phyloP scores from a whole-genome alignment of 345 rosid species.

The Eucalyptus sp. region DNA sequence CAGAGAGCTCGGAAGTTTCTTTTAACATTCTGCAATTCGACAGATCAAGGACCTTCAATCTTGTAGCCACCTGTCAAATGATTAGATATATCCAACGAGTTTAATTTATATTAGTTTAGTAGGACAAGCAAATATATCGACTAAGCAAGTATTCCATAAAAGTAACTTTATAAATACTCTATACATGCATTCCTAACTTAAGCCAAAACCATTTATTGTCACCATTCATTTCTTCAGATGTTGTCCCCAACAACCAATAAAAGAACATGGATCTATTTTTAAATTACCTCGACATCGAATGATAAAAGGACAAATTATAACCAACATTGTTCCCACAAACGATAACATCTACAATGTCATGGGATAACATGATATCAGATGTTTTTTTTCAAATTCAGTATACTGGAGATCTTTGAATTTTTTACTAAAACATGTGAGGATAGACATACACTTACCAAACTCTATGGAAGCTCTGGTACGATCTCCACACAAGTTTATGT shows the following conservation, averaged over 20 bases:
- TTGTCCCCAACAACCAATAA: rapidly evolving
- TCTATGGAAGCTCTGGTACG: rapidly evolving
- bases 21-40: rapidly evolving
- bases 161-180: too few relatives aligned
- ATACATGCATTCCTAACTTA: too few relatives aligned
- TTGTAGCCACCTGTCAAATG: too few relatives aligned
- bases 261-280: too few relatives aligned
- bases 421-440: too few relatives aligned
- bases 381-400: too few relatives aligned
- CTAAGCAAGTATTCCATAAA: too few relatives aligned
- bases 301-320: rapidly evolving
- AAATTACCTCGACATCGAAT: too few relatives aligned
- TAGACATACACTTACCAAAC: too few relatives aligned
- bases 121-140: rapidly evolving
- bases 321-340: rapidly evolving
- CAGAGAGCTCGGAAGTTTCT: rapidly evolving
- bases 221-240: rapidly evolving
- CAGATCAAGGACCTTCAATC: rapidly evolving
- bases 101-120: rapidly evolving
- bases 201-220: rapidly evolving
- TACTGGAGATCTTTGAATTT: rapidly evolving
- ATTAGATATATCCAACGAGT: rapidly evolving
- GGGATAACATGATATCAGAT: rapidly evolving
- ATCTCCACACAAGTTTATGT: too few relatives aligned
- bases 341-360: too few relatives aligned